Evolutionary conservation across 78 protist species (phyloP).

Genomic region (Chrysochromulina tobinii): DNA sequence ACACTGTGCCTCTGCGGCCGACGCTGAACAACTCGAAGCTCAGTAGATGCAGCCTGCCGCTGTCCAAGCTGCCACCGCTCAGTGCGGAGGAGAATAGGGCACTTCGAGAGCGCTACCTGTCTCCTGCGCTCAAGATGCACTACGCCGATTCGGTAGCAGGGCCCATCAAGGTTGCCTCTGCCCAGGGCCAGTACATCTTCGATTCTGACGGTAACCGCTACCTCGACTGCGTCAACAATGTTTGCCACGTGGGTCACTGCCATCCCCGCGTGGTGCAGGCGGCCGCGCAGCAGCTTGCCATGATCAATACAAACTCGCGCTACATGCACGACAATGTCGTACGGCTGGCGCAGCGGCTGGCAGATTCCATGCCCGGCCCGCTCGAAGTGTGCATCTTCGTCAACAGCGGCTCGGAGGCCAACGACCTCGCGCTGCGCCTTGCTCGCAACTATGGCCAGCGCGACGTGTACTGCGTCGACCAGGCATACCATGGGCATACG

Average conservation of each 20-base stretch:
- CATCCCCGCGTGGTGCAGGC: constrained; percentile 66
- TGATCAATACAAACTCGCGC: constrained; percentile 71
- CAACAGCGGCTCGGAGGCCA: constrained; percentile 87
- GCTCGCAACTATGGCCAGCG: constrained; percentile 49
- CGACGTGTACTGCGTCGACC: constrained; percentile 38
- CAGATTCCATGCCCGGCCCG: constrained; percentile 45
- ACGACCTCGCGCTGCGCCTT: constrained; percentile 81
- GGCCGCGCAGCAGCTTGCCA: constrained; percentile 41
- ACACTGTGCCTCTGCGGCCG: no score
- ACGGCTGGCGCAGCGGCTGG: constrained; percentile 32
- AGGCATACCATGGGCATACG: constrained; percentile 85
- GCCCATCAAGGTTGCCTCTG: neutral
- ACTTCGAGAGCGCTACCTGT: neutral
- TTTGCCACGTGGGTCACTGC: constrained; percentile 75
- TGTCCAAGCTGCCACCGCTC: neutral
- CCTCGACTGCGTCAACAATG: constrained; percentile 70
- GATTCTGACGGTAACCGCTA: constrained; percentile 41
- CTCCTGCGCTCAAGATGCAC: neutral
- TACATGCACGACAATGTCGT: constrained; percentile 55
- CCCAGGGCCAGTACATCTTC: constrained; percentile 43
- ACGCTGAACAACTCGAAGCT: no score
- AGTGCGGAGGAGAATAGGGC: neutral
- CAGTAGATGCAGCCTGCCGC: no score
- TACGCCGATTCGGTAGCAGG: neutral
- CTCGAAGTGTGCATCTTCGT: constrained; percentile 56